Base-by-base conservation (phyloP, 164 flowering plant genomes). In the Sedum album region DNA sequence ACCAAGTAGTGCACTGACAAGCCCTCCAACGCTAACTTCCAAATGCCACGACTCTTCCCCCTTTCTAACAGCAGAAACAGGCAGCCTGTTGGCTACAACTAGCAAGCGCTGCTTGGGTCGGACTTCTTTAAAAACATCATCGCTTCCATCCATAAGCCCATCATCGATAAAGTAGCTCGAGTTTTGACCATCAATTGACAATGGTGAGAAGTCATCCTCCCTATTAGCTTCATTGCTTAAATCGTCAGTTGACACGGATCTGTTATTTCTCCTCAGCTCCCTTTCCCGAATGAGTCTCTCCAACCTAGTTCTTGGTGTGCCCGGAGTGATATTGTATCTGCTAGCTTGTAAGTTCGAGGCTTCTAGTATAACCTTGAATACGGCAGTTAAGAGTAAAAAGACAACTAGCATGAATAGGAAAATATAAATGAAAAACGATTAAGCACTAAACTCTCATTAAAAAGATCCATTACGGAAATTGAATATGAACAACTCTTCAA, bases 1-100 rank as follows among this genome's bases (percentile, higher is more conserved):
- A 90, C 98, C 98, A n/a, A 93, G 76, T 72, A 93, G 97, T 38
- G 98, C 98, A 79, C 78, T 93, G 74, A 93, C 98, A 4, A 93
- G 85, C 53, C 98, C 97, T 2, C 98, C 98, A 17, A 84, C 97
- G 73, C 97, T 93, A 7, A 91, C 80, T 78, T 93, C 98, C 63
- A 93, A 72, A 2, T 84, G 75, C 98, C 97, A 93, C 7, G 86
- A 81, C 42, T 88, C 88, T 71, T 86, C 96, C 48, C 92, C 89
- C 73, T 75, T 83, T 73, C 98, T 77, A 66, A 83, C 80, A 3
- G 97, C 98, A 49, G 96, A 88, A 0, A 93, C 97, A 0, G 98
- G 97, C 31, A 91, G 76, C 76, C 98, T 77, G 66, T 93, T 93
- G 3, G 97, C 97, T 69, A 93, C 98, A 31, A 93, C 98, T 73